phyloP scores from a whole-genome alignment of 2,329 filamentous ascomycete genomes.

The Verticillium alfalfae region DNA sequence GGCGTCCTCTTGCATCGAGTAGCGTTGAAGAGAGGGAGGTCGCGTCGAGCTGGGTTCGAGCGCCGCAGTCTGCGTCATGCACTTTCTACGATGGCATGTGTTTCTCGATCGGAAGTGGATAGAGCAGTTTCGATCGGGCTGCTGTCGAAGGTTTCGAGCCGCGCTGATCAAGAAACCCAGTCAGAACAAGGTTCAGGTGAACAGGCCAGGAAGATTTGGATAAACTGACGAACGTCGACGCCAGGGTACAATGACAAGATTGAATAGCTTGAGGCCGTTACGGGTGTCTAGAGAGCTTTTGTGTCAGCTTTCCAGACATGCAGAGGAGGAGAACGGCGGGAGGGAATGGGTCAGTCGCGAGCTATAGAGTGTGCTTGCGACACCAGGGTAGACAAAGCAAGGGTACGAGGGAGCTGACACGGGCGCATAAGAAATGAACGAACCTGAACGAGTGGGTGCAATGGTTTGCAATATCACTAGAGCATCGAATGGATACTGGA shows the following conservation, averaged over 20 bases:
- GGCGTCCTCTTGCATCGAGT: slow-evolving; percentile 12
- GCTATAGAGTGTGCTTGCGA: not conserved
- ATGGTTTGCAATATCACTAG: slow-evolving; percentile 24
- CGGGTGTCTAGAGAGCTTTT: not conserved
- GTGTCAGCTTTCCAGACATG: not conserved
- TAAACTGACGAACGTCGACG: not conserved
- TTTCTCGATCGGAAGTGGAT: not conserved
- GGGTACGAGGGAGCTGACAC: not conserved
- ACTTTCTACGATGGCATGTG: not conserved
- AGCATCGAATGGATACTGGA: slow-evolving; percentile 31
- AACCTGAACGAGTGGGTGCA: slow-evolving; percentile 28
- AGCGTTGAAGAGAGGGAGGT: not conserved
- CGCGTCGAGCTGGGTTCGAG: not conserved
- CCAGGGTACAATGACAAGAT: not conserved
- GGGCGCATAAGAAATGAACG: slow-evolving; percentile 15
- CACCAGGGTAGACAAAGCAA: not conserved
- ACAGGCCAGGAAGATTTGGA: not conserved
- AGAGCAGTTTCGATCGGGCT: not conserved
- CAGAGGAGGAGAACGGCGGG: slow-evolving; percentile 10
- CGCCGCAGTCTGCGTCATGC: not conserved
- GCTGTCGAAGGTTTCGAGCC: not conserved
- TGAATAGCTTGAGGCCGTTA: not conserved
- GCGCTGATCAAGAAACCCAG: not conserved
- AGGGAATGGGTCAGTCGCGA: slow-evolving; percentile 9
- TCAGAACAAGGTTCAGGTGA: not conserved